These are phyloP conservation scores for Tolypocladium ophioglossoides DNA, from an alignment of 2,329 filamentous ascomycete species.

Conservation along the genomic window DNA sequence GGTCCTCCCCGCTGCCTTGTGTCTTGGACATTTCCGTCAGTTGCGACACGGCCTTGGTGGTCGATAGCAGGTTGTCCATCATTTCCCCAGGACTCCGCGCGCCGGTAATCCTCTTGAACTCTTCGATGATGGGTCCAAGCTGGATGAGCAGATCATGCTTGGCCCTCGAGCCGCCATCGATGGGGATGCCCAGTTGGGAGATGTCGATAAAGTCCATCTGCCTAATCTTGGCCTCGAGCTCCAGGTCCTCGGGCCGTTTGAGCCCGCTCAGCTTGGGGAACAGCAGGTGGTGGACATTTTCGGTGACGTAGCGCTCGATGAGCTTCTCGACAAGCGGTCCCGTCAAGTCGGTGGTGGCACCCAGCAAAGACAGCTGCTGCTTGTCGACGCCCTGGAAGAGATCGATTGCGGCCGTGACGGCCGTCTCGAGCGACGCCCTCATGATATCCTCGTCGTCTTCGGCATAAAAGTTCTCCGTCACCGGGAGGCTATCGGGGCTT, in stretches of 20 bases:
- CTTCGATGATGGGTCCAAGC: conserved; percentile 69
- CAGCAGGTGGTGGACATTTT: conserved; percentile 83
- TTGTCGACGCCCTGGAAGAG: conserved; percentile 94
- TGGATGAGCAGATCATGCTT: conserved; percentile 75
- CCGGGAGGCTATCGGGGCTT: conserved; percentile 28
- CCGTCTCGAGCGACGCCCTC: conserved; percentile 79
- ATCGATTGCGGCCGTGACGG: conserved; percentile 87
- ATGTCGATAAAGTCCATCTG: conserved; percentile 94
- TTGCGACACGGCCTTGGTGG: conserved; percentile 73
- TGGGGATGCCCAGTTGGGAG: conserved; percentile 81
- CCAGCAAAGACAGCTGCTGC: conserved; percentile 82
- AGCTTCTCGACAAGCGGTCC: conserved; percentile 85
- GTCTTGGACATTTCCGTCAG: conserved; percentile 41
- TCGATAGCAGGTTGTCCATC: conserved; percentile 69
- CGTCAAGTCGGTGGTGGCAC: conserved; percentile 86
- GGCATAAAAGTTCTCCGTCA: conserved; percentile 58
- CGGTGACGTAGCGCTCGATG: conserved; percentile 88
- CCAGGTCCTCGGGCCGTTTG: conserved; percentile 70
- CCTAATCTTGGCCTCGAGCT: conserved; percentile 79
- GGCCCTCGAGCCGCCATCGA: conserved; percentile 65
- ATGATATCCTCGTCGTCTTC: conserved; percentile 90
- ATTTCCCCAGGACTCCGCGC: conserved; percentile 81
- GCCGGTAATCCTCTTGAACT: conserved; percentile 75
- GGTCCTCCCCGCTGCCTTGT: conserved; percentile 20
- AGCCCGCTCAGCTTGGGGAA: conserved; percentile 75